Evolutionary conservation across 2,329 filamentous ascomycete genomes (phyloP), one percentile per base, ranked within the genome.

Genomic region (Colletotrichum lini): DNA sequence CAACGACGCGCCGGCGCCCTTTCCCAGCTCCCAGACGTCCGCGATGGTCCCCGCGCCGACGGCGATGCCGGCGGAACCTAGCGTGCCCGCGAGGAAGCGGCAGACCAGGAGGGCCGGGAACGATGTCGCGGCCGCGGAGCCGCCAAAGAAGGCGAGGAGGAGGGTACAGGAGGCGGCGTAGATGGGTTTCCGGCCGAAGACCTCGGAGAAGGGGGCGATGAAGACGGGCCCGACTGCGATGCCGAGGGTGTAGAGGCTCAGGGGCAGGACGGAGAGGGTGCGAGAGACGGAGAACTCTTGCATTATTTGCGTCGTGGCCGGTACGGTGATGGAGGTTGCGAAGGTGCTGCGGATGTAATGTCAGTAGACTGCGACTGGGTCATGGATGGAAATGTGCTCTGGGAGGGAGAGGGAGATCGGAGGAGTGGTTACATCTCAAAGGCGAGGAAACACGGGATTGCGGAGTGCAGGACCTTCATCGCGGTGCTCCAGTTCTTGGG

Each of bases 221-320:
- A 92, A 94, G 1, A 95, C 84, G 0, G 93, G 93, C 71, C 93
- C 94, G 42, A 94, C 91, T 21, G 89, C 88, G 91, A 94, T 92
- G 70, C 87, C 83, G 4, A 94, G 83, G 90, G 94, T 93, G 76
- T 94, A 94, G 69, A 94, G 80, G 0, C 92, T 91, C 0, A 94
- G 23, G 1, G 68, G 64, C 8, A 71, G 58, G 26, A 71, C 16
- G 15, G 68, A 67, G 7, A 35, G 63, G 1, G 70, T 74, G 21
- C 67, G 58, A 15, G 69, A 72, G 40, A 76, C 65, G 40, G 68
- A 67, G 40, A 76, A 73, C 15, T 72, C 63, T 15, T 61, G 18
- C 42, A 62, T 66, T 9, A 74, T 63, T 9, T 57, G 45, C 2
- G 44, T 18, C 7, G 62, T 62, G 3, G 70, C 63, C 5, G 71